These are phyloP conservation scores for Nyssa sinensis DNA, from an alignment of 148 eudicot genomes.

Conservation along the genomic window DNA sequence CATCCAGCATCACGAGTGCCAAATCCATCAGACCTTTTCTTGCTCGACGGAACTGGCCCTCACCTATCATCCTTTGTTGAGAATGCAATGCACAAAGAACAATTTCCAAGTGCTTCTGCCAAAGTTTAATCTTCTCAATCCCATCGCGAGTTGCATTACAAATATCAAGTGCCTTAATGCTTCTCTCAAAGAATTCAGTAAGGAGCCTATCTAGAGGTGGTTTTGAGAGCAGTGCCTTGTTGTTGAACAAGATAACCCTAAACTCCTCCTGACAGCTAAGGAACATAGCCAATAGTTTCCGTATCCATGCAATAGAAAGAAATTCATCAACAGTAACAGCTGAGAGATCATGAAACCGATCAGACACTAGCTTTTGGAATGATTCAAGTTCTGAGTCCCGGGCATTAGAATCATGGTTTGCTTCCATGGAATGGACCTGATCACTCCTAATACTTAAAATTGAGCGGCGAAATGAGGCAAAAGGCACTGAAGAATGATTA, in stretches of 20 bases:
- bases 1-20: constrained; percentile 53
- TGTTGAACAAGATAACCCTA: constrained; percentile 35
- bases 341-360: constrained; percentile 44
- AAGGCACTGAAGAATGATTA: constrained; percentile 38
- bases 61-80: constrained; percentile 29
- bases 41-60: constrained; percentile 52
- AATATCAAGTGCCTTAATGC: constrained; percentile 64
- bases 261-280: constrained; percentile 55
- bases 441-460: constrained; percentile 32
- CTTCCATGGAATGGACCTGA: constrained; percentile 47
- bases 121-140: constrained; percentile 53
- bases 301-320: constrained; percentile 56
- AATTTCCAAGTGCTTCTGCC: constrained; percentile 65
- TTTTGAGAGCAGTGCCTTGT: constrained; percentile 33
- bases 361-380: constrained; percentile 37
- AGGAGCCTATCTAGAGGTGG: constrained; percentile 48
- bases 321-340: constrained; percentile 43
- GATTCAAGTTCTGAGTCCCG: constrained; percentile 30
- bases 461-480: constrained; percentile 51
- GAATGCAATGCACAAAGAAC: constrained; percentile 43
- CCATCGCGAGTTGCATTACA: constrained; percentile 72
- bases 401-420: constrained; percentile 26
- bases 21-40: constrained; percentile 64
- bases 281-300: constrained; percentile 43
- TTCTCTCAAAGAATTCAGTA: constrained; percentile 48